phyloP scores from a whole-genome alignment of 345 rosid species.

The Euphorbia pulcherrima region DNA sequence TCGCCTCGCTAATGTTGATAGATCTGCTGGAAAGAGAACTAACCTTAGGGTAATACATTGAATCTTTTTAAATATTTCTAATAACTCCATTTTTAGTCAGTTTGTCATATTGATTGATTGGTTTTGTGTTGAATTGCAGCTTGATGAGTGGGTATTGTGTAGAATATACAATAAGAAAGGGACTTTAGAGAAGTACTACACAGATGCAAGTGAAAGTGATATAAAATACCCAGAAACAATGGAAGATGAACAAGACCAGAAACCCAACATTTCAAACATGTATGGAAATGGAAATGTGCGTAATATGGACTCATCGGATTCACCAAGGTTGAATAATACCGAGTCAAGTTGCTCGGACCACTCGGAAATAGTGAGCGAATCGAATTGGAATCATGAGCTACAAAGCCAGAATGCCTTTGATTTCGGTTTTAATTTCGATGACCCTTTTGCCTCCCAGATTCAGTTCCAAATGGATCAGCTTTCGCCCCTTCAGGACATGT shows the following conservation, averaged over 20 bases:
- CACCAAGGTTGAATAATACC: slow-evolving; percentile 50
- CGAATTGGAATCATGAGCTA: slow-evolving; percentile 32
- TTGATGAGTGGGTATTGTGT: slow-evolving; percentile 83
- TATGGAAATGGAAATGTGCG: not conserved
- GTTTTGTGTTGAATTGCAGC: slow-evolving; percentile 51
- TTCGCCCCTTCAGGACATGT: slow-evolving; percentile 36
- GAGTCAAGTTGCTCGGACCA: slow-evolving; percentile 74
- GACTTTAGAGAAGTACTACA: slow-evolving; percentile 44
- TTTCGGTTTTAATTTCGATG: slow-evolving; percentile 43
- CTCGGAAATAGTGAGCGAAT: slow-evolving; percentile 47
- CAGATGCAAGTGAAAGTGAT: not conserved
- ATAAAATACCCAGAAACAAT: slow-evolving; percentile 9
- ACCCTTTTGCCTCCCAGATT: slow-evolving; percentile 42
- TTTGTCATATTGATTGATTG: no score
- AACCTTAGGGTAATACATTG: slow-evolving; percentile 52
- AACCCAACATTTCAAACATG: slow-evolving; percentile 28
- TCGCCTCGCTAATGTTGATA: slow-evolving; percentile 76
- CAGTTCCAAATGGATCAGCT: slow-evolving; percentile 42
- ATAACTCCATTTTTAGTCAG: no score
- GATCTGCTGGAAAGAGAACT: slow-evolving; percentile 60
- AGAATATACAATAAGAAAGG: slow-evolving; percentile 90
- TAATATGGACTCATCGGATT: slow-evolving; percentile 52
- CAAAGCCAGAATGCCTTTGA: slow-evolving; percentile 25
- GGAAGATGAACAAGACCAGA: slow-evolving; percentile 34
- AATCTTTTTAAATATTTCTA: no score